Evolutionary conservation across 1,284 basidiomycete genomes (phyloP).

Genomic region (Pseudozyma pruni): DNA sequence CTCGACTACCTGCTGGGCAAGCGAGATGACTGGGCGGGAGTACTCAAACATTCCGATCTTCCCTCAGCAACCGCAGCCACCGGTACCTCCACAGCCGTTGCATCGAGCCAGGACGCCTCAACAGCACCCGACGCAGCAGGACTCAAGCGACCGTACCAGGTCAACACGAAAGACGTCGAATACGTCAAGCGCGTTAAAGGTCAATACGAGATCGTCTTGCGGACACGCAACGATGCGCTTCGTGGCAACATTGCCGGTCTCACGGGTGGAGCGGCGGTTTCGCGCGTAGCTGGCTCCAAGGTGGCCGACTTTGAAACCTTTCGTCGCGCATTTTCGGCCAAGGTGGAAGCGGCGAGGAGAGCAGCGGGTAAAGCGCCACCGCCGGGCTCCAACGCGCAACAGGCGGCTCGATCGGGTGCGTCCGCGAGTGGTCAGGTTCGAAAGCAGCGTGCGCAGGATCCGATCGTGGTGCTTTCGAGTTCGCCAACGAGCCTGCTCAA

Average conservation of each 20-base stretch:
- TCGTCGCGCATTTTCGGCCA: slow-evolving; percentile 41
- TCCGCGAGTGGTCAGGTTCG: slow-evolving; percentile 36
- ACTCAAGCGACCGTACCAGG: slow-evolving; percentile 59
- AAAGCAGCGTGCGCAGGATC: slow-evolving; percentile 70
- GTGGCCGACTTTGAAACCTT: slow-evolving; percentile 46
- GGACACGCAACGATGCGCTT: slow-evolving; percentile 57
- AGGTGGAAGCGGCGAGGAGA: slow-evolving; percentile 55
- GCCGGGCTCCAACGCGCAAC: slow-evolving; percentile 9
- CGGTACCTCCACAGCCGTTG: slow-evolving; percentile 3
- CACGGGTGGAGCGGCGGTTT: slow-evolving; percentile 27
- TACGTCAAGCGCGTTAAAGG: slow-evolving; percentile 61
- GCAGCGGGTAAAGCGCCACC: slow-evolving; percentile 42
- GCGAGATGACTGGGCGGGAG: slow-evolving; percentile 56
- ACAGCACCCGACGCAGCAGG: slow-evolving; percentile 16
- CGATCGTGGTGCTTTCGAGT: slow-evolving; percentile 96
- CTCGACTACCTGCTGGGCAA: slow-evolving; percentile 61
- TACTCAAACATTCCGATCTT: slow-evolving; percentile 24
- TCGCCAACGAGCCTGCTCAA: slow-evolving; percentile 93
- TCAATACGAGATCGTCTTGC: slow-evolving; percentile 56
- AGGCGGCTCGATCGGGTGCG: slow-evolving; percentile 16
- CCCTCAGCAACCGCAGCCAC: slow-evolving; percentile 10
- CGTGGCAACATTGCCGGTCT: slow-evolving; percentile 38
- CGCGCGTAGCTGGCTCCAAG: slow-evolving; percentile 18
- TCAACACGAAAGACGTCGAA: slow-evolving; percentile 57
- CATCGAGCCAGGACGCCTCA: slow-evolving; percentile 15